phyloP scores from a whole-genome alignment of 768 basidiomycete species.

The Mycena latifolia region DNA sequence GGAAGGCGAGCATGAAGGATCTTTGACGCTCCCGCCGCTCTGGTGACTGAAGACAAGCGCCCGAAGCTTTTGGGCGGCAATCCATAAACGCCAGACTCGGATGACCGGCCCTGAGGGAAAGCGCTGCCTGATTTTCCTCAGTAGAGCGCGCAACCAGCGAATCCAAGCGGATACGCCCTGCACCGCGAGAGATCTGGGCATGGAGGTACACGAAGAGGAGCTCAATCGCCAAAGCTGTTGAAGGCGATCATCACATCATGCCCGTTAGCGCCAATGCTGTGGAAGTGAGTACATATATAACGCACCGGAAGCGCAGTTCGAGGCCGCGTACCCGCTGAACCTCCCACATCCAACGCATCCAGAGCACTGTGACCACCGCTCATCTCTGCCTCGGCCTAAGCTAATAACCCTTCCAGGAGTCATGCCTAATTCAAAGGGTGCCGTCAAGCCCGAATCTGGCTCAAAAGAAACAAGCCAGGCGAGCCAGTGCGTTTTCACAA shows the following conservation, averaged over 20 bases:
- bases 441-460: background rate
- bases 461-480: background rate
- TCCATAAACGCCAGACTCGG: background rate
- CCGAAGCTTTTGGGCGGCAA: background rate
- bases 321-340: background rate
- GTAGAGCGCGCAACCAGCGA: background rate
- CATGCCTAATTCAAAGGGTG: background rate
- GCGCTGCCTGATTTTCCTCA: too few relatives aligned
- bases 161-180: background rate
- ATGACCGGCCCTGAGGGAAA: too few relatives aligned
- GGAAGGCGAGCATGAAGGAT: background rate
- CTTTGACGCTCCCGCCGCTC: background rate
- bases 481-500: background rate
- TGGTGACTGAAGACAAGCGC: background rate
- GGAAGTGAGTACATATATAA: background rate
- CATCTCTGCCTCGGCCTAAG: background rate
- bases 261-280: background rate
- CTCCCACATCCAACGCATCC: background rate
- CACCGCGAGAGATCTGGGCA: background rate
- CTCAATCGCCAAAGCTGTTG: background rate
- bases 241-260: background rate
- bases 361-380: background rate
- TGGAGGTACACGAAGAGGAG: background rate
- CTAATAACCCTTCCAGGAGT: background rate
- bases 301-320: background rate